Evolutionary conservation across 208 protist genomes (phyloP).

Genomic region (Herpetomonas samuelpessoai): DNA sequence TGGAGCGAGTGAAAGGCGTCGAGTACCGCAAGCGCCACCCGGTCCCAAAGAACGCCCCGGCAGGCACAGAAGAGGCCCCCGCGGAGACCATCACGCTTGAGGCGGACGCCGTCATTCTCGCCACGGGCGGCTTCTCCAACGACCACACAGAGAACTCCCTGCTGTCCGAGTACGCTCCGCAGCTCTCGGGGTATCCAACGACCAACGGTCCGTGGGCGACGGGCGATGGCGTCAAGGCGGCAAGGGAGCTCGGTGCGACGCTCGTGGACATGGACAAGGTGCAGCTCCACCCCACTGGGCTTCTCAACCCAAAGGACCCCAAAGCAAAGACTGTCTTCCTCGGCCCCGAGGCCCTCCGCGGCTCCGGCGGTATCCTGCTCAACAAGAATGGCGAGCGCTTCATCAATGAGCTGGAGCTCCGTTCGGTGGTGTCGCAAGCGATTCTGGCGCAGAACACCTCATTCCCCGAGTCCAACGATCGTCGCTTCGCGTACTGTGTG

Average conservation of each 20-base stretch:
- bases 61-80: not conserved
- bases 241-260: slow-evolving; percentile 55
- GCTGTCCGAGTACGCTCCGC: slow-evolving; percentile 73
- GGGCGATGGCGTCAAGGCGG: slow-evolving; percentile 81
- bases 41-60: not conserved
- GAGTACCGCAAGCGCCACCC: slow-evolving; percentile 13
- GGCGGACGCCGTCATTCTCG: slow-evolving; percentile 84
- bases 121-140: slow-evolving; percentile 90
- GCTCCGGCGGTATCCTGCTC: slow-evolving; percentile 92
- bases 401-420: slow-evolving; percentile 93
- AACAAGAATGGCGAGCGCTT: slow-evolving; percentile 92
- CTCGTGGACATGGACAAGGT: slow-evolving; percentile 94
- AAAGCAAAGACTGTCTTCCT: slow-evolving; percentile 88
- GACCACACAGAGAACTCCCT: slow-evolving; percentile 58
- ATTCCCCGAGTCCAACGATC: slow-evolving; percentile 53
- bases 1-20: slow-evolving; percentile 53
- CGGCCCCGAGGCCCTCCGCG: slow-evolving; percentile 95
- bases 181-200: slow-evolving; percentile 70
- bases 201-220: slow-evolving; percentile 89
- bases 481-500: slow-evolving; percentile 76
- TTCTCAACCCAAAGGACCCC: slow-evolving; percentile 92
- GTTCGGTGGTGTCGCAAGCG: slow-evolving; percentile 92
- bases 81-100: slow-evolving; percentile 30
- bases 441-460: slow-evolving; percentile 80
- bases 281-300: slow-evolving; percentile 96